phyloP scores from a whole-genome alignment of 2,329 filamentous ascomycete genomes.

The Apiospora arundinis region DNA sequence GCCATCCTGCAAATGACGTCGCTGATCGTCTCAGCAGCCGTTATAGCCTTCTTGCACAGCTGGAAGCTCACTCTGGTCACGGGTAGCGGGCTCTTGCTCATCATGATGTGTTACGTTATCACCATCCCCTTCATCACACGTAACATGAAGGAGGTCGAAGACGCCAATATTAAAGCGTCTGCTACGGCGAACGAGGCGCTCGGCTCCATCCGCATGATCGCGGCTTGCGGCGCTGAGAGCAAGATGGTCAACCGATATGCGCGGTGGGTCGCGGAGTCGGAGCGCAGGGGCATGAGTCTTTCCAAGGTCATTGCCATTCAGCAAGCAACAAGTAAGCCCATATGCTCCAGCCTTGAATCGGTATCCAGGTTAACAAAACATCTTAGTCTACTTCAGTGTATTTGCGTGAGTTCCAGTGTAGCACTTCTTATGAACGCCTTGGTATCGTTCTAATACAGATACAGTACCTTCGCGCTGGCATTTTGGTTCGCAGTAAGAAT shows the following conservation, averaged over 20 bases:
- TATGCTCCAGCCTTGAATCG: neutral
- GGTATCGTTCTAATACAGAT: slow-evolving; percentile 28
- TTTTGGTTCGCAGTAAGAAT: slow-evolving; percentile 41
- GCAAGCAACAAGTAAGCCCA: slow-evolving; percentile 36
- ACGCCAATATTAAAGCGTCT: slow-evolving; percentile 63
- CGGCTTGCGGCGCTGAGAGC: slow-evolving; percentile 65
- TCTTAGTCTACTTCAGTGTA: slow-evolving; percentile 39
- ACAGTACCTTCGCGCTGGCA: slow-evolving; percentile 39
- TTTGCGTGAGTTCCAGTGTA: slow-evolving; percentile 32
- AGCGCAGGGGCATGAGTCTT: slow-evolving; percentile 36
- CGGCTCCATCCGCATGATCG: slow-evolving; percentile 64
- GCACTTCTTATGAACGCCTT: neutral
- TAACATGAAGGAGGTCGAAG: slow-evolving; percentile 53
- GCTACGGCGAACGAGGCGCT: slow-evolving; percentile 67
- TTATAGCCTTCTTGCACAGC: slow-evolving; percentile 62
- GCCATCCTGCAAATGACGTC: slow-evolving; percentile 61
- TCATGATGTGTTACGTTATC: slow-evolving; percentile 55
- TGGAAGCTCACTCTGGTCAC: slow-evolving; percentile 67
- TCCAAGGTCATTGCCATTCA: slow-evolving; percentile 38
- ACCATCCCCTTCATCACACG: slow-evolving; percentile 63
- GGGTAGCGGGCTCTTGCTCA: slow-evolving; percentile 61
- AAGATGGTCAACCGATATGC: slow-evolving; percentile 60
- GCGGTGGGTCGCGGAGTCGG: slow-evolving; percentile 60
- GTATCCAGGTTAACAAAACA: slow-evolving; percentile 26
- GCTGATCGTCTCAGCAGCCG: slow-evolving; percentile 57